Evolutionary conservation across 306 rosid species (phyloP), one percentile per base, ranked within the genome.

Genomic region (Oxytropis ochrocephala): DNA sequence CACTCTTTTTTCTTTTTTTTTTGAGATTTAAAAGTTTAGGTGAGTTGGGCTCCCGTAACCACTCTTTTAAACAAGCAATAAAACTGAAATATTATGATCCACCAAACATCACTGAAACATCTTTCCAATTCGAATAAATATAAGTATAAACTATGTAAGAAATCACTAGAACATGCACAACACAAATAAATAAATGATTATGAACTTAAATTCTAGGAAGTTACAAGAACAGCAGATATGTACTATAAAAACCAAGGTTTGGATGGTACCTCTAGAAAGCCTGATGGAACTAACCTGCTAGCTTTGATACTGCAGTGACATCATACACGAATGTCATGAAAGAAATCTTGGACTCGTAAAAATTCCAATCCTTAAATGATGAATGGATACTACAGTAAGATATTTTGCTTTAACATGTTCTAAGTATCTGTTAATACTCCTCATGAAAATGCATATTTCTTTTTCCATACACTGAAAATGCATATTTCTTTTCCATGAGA

Each of bases 251-350:
- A 59, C 65, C 29, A 59, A 59, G 65, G 13, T 59, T 59, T 59
- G 65, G 47, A 36, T 59, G 47, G 65, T 59, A 36, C 65, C 65
- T 59, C 65, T 33, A 59, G 65, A 59, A 29, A 59, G 65, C 47
- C 65, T 59, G 65, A 59, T 35, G 65, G 65, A 59, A 59, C 47
- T 8, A 59, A 36, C 47, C 65, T 36, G 65, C 65, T 59, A 35
- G 65, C 65, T 59, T 59, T 59, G 47, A 59, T 59, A 17, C 65
- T 59, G 65, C 65, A 59, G 65, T 17, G 48, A 59, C 65, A 59
- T 60, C 33, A 10, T 17, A 60, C 33, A 38, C 49, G 18, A 60
- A 38, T 60, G 67, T 60, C 67, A 60, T 38, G 32, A 60, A 36
- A 39, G 50, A 18, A 60, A 38, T 16, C 21, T 60, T 13, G 41